These are phyloP conservation scores for Juglanconis juglandina DNA, from an alignment of 2,329 filamentous ascomycete genomes.

Conservation along the genomic window DNA sequence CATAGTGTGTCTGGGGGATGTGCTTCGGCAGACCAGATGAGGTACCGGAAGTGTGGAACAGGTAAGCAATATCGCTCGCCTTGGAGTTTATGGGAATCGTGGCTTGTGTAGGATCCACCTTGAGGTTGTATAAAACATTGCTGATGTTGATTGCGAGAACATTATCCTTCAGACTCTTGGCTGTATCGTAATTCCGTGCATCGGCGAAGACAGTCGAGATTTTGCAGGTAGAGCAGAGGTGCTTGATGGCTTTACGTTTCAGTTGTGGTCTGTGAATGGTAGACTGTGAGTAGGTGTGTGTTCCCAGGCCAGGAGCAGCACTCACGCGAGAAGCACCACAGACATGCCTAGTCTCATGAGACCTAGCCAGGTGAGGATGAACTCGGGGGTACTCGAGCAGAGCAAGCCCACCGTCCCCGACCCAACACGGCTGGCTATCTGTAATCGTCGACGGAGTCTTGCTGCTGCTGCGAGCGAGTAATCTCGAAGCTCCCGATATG, in stretches of 20 bases:
- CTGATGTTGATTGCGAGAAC: slow-evolving; percentile 18
- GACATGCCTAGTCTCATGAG: slow-evolving; percentile 53
- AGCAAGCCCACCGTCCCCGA: slow-evolving; percentile 44
- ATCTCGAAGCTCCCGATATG: slow-evolving; percentile 31
- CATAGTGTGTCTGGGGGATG: slow-evolving; percentile 56
- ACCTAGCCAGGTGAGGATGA: slow-evolving; percentile 58
- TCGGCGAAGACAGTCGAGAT: slow-evolving; percentile 45
- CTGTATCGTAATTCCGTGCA: slow-evolving; percentile 21
- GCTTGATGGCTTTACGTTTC: slow-evolving; percentile 41
- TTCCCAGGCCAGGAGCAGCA: neutral
- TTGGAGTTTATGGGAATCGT: neutral
- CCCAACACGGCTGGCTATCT: slow-evolving; percentile 12
- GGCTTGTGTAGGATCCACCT: neutral
- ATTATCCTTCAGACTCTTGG: slow-evolving; percentile 1
- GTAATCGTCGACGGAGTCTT: slow-evolving; percentile 14
- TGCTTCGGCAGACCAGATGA: slow-evolving; percentile 62
- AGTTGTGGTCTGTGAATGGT: slow-evolving; percentile 41
- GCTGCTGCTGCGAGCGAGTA: slow-evolving; percentile 16
- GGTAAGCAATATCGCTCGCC: slow-evolving; percentile 46
- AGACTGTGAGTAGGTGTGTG: neutral
- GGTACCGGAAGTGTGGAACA: slow-evolving; percentile 64
- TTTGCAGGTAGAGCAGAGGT: slow-evolving; percentile 48
- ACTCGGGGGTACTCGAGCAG: slow-evolving; percentile 53
- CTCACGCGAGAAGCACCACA: slow-evolving; percentile 55
- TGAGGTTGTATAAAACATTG: slow-evolving; percentile 18